Evolutionary conservation across 2,329 filamentous ascomycete genomes (phyloP).

Genomic region (Talaromyces sp.): DNA sequence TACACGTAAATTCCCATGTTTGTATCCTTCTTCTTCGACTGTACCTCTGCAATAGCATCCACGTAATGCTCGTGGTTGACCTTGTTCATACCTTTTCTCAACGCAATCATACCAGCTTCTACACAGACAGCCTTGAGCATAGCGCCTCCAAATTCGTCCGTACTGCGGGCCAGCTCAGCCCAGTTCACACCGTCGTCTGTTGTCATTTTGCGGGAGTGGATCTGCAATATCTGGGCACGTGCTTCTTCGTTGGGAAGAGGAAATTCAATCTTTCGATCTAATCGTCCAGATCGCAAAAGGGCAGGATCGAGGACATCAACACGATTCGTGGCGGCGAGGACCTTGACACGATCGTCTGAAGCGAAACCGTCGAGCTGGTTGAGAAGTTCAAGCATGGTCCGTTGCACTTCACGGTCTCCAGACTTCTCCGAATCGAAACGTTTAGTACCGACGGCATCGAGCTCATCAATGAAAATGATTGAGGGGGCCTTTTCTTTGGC

Average conservation of each 20-base stretch:
- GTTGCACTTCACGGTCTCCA: constrained; percentile 94
- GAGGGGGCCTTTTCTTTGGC: constrained; percentile 98
- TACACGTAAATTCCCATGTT: constrained; percentile 46
- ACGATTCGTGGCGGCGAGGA: constrained; percentile 89
- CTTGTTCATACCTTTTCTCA: constrained; percentile 91
- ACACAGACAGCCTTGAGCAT: constrained; percentile 98
- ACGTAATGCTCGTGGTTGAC: constrained; percentile 98
- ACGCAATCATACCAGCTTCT: constrained; percentile 97
- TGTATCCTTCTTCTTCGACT: constrained; percentile 80
- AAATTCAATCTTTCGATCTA: constrained; percentile 98
- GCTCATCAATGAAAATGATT: constrained; percentile 99
- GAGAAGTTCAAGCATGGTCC: constrained; percentile 97
- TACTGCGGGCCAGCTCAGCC: constrained; percentile 90
- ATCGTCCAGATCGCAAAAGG: constrained; percentile 81
- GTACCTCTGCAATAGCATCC: constrained; percentile 94
- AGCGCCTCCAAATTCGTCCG: constrained; percentile 96
- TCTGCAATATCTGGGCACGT: constrained; percentile 91
- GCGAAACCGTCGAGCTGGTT: constrained; percentile 99
- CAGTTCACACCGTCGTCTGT: constrained; percentile 92
- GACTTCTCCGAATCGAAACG: constrained; percentile 98
- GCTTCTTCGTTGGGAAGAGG: constrained; percentile 97
- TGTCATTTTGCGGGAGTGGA: constrained; percentile 97
- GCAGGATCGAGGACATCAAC: constrained; percentile 92
- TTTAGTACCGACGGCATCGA: constrained; percentile 97
- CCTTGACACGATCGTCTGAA: constrained; percentile 94